A percentile compares a stretch with the other conserved stretches of the same genome.
Evolutionary conservation across 345 rosid species (phyloP).

Genomic region (Eucalyptus urophylla): DNA sequence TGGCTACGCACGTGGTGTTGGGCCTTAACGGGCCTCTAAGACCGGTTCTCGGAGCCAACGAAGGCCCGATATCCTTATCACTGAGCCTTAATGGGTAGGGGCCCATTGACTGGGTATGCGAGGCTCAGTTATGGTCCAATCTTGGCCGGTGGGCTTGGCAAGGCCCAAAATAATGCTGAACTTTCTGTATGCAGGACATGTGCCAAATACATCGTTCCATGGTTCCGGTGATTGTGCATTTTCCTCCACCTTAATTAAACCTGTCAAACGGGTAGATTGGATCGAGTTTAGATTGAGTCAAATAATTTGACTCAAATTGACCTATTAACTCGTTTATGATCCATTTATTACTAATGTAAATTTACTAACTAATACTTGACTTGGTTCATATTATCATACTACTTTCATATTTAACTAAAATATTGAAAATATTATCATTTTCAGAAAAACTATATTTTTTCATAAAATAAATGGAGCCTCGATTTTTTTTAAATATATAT

Average conservation of each 20-base stretch:
- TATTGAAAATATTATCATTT: too few relatives aligned
- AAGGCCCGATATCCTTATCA: background rate
- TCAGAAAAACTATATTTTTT: too few relatives aligned
- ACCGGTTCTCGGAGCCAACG: background rate
- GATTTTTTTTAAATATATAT: too few relatives aligned
- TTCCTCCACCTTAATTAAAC: background rate
- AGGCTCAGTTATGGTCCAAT: background rate
- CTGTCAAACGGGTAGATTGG: accelerated
- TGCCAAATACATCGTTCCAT: background rate
- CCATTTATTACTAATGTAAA: too few relatives aligned
- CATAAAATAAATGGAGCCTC: too few relatives aligned
- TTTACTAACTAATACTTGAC: accelerated
- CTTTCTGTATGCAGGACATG: background rate
- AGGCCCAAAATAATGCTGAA: background rate
- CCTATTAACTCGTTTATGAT: accelerated
- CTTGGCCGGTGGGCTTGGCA: background rate
- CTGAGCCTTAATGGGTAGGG: background rate
- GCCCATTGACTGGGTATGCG: background rate
- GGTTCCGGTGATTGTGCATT: background rate
- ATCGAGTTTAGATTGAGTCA: too few relatives aligned
- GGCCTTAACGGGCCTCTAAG: background rate
- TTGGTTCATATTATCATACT: accelerated
- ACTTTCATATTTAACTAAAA: too few relatives aligned
- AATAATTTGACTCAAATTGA: too few relatives aligned
- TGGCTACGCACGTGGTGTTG: background rate